These are phyloP conservation scores for Verticillium zaregamsianum DNA, from an alignment of 2,329 filamentous ascomycete species.

Conservation along the genomic window DNA sequence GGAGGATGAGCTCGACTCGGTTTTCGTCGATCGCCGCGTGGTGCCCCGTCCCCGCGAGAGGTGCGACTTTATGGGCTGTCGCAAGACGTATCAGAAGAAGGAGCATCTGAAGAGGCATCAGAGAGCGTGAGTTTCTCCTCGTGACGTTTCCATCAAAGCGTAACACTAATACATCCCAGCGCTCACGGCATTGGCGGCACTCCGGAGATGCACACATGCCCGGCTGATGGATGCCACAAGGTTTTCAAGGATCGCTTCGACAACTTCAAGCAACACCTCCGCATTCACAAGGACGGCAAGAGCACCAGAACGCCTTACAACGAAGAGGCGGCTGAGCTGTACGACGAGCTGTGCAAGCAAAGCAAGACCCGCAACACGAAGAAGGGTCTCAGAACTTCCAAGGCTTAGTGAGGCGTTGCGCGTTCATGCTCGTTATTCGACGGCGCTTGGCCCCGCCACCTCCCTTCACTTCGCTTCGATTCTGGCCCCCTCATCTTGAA, in stretches of 20 bases:
- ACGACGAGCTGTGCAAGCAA: constrained; percentile 14
- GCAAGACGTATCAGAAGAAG: constrained; percentile 45
- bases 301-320: constrained; percentile 14
- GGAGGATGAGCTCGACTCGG: constrained; percentile 9
- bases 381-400: neutral
- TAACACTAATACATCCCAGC: constrained; percentile 15
- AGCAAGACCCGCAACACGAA: constrained; percentile 13
- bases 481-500: neutral
- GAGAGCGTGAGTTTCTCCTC: constrained; percentile 38
- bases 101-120: constrained; percentile 55
- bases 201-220: constrained; percentile 13
- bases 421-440: neutral
- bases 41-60: constrained; percentile 14
- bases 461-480: neutral
- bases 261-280: constrained; percentile 17
- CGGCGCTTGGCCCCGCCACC: neutral
- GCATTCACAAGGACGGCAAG: constrained; percentile 16
- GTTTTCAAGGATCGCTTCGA: constrained; percentile 16
- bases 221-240: constrained; percentile 11
- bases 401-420: neutral
- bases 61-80: constrained; percentile 42
- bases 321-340: constrained; percentile 12
- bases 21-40: constrained; percentile 14
- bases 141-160: constrained; percentile 11
- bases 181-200: constrained; percentile 10